phyloP scores from a whole-genome alignment of 495 filamentous ascomycete genomes.

The Podospora pseudopauciseta region DNA sequence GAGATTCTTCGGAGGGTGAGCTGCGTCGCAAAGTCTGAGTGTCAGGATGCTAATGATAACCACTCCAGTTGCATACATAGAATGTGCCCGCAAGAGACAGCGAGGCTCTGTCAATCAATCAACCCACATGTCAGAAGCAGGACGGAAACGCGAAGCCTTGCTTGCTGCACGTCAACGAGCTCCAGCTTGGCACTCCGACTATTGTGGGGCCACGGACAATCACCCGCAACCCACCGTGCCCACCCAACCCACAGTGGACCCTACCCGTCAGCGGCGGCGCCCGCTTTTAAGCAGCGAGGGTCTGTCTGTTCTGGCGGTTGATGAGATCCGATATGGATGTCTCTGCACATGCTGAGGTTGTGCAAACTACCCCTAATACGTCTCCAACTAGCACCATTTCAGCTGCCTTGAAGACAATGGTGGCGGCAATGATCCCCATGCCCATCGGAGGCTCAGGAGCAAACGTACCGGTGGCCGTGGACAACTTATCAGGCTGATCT shows the following conservation, averaged over 20 bases:
- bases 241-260: constrained; percentile 2
- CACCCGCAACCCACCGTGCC: neutral
- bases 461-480: too few species aligned
- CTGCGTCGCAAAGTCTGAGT: neutral
- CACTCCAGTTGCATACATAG: neutral
- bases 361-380: too few species aligned
- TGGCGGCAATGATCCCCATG: too few species aligned
- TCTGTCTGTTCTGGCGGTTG: too few species aligned
- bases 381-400: too few species aligned
- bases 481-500: too few species aligned
- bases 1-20: neutral
- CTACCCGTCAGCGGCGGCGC: neutral
- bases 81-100: neutral
- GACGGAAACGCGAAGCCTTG: neutral
- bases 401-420: too few species aligned
- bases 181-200: neutral
- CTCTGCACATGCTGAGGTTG: too few species aligned
- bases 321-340: too few species aligned
- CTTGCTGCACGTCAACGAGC: constrained; percentile 3
- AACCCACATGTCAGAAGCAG: constrained; percentile 1
- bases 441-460: too few species aligned
- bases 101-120: neutral
- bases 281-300: neutral
- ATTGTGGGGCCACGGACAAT: neutral
- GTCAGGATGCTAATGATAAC: neutral